Evolutionary conservation across 306 rosid genomes (phyloP).

Genomic region (Clitoria ternatea): DNA sequence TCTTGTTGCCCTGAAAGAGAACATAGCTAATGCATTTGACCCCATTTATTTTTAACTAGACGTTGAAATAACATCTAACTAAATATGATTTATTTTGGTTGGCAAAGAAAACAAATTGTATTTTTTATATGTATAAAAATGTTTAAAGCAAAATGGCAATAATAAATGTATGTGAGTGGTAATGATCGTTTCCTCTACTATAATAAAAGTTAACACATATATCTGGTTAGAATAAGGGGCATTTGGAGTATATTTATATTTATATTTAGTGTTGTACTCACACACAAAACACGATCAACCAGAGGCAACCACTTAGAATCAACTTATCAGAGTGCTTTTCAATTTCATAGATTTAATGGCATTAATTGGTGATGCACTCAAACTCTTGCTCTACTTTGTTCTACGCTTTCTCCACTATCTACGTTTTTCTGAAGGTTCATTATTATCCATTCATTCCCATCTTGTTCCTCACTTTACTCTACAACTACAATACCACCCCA

Average conservation of each 20-base stretch:
- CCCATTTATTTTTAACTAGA: too few species aligned
- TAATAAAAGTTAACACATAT: neutral
- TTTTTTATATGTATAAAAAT: too few species aligned
- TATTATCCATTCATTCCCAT: neutral
- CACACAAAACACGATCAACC: conserved; percentile 72
- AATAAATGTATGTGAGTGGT: too few species aligned
- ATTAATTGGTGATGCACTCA: conserved; percentile 33
- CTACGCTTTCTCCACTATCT: conserved; percentile 29
- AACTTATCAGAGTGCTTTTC: conserved; percentile 36
- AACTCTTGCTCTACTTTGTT: conserved; percentile 36
- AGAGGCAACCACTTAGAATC: conserved; percentile 59
- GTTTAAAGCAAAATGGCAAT: too few species aligned
- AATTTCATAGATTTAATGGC: conserved; percentile 65
- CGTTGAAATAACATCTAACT: too few species aligned
- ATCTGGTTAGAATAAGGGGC: neutral
- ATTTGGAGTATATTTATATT: conserved; percentile 22
- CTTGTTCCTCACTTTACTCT: too few species aligned
- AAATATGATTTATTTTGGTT: too few species aligned
- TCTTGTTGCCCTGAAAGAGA: conserved; percentile 57
- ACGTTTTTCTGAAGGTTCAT: conserved; percentile 31
- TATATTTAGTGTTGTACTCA: neutral
- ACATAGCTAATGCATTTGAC: conserved; percentile 39
- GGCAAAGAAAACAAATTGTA: too few species aligned
- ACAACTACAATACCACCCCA: too few species aligned
- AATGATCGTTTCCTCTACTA: too few species aligned